phyloP scores from a whole-genome alignment of 768 basidiomycete species.

The Mycena filopes region DNA sequence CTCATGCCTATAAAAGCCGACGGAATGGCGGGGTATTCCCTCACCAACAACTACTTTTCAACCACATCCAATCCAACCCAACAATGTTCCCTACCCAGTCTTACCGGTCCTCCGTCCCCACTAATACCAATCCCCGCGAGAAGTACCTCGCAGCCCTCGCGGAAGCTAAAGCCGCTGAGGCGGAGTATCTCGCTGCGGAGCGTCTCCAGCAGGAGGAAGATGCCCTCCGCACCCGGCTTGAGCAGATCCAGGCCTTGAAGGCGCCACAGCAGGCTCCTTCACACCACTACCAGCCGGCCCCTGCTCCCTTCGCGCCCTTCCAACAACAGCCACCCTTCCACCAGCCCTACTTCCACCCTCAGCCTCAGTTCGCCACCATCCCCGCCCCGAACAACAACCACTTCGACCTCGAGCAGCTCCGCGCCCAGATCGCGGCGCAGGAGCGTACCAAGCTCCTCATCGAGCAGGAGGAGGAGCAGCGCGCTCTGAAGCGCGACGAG shows the following conservation, averaged over 20 bases:
- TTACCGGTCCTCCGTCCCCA: slow-evolving; percentile 17
- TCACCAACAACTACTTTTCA: slow-evolving; percentile 7
- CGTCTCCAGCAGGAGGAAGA: slow-evolving; percentile 46
- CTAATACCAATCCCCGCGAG: slow-evolving; percentile 40
- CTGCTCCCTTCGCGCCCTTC: neutral
- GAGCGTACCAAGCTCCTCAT: slow-evolving; percentile 26
- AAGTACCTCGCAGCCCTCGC: slow-evolving; percentile 51
- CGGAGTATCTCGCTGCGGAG: slow-evolving; percentile 48
- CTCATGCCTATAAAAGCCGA: slow-evolving; percentile 35
- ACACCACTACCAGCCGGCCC: slow-evolving; percentile 2
- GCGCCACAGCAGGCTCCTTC: too few species aligned
- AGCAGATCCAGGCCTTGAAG: slow-evolving; percentile 37
- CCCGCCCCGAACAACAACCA: too few species aligned
- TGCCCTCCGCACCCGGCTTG: slow-evolving; percentile 38
- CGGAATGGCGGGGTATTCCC: neutral
- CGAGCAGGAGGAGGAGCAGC: slow-evolving; percentile 31
- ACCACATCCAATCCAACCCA: slow-evolving; percentile 2
- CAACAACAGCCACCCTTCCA: neutral
- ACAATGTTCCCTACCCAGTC: neutral
- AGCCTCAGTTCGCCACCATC: neutral
- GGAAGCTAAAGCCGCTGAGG: slow-evolving; percentile 49
- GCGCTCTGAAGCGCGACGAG: slow-evolving; percentile 23
- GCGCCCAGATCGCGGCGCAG: slow-evolving; percentile 24
- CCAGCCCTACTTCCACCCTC: neutral
- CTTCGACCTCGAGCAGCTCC: slow-evolving; percentile 26